Base-by-base conservation (phyloP, 768 basidiomycete genomes). In the Pisolithus tinctorius region DNA sequence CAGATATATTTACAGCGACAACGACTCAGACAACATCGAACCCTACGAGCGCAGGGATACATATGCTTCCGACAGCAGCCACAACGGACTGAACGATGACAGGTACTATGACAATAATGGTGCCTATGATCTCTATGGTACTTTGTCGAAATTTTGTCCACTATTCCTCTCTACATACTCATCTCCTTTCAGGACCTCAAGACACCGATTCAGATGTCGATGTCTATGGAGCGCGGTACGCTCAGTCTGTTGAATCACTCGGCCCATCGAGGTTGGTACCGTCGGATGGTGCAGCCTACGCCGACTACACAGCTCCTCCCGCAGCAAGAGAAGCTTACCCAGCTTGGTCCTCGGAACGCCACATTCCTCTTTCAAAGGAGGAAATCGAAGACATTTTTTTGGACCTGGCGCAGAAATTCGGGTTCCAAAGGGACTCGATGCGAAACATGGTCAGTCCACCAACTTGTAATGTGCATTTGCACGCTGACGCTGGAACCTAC, bases 361-460 rank as follows among this genome's bases (percentile, higher is more conserved):
- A 88, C 58, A 96, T 97, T 55, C 95, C 95, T n/a, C 75, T 99
- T 13, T 94, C 93, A 17, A 97, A 98, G 75, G 96, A 99, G 69
- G 96, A 97, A 74, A 97, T 98, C 50, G 95, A 98, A 67, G 96
- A 99, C 65, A 91, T 99, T 46, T 91, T 98, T 65, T 81, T 97
- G 47, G 96, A 98, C 74, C 78, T 99, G 31, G 86, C 93, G 26
- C 93, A 97, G 77, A 99, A 98, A 71, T 99, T 98, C 71, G 96
- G 96, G 55, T 99, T 99, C 66, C 96, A 94, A 73, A 77, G 85
- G 51, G 93, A 94, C 67, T 89, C 87, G 14, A 93, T 92, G 90
- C 78, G 92, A 54, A 98, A 92, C 77, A 96, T 91, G 89, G 89
- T 92, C 58, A 11, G 70, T 54, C 46, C 27, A 29, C 45, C 38